Conservation (phyloP, 2,329 filamentous ascomycete species). For the Ophiocordyceps camponoti-leonardi region DNA sequence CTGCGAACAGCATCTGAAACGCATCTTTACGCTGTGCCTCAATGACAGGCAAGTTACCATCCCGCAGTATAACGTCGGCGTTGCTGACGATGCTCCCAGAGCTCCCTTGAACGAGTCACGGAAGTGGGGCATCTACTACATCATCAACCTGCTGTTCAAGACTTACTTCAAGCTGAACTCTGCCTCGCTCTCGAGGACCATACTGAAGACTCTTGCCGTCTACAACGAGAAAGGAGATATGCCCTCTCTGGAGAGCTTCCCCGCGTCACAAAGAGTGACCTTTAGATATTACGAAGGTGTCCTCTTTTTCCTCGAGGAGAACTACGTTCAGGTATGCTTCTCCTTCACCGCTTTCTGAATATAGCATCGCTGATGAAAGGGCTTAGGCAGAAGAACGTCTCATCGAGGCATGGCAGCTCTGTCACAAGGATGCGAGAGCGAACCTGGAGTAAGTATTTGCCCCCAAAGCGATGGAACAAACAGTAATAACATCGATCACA, state of each 20-base stretch:
- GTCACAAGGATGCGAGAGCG: slow-evolving; percentile 50
- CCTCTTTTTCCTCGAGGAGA: slow-evolving; percentile 84
- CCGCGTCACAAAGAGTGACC: slow-evolving; percentile 79
- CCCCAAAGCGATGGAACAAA: background rate
- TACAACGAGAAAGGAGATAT: slow-evolving; percentile 57
- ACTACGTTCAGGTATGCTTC: slow-evolving; percentile 53
- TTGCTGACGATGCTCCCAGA: slow-evolving; percentile 23
- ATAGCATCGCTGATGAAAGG: background rate
- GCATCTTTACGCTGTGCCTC: slow-evolving; percentile 79
- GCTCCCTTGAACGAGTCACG: slow-evolving; percentile 73
- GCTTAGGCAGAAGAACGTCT: slow-evolving; percentile 61
- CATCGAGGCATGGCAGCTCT: slow-evolving; percentile 65
- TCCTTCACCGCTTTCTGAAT: slow-evolving; percentile 4
- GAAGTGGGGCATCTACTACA: slow-evolving; percentile 96
- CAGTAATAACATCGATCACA: slow-evolving; percentile 16
- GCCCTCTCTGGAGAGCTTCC: slow-evolving; percentile 62
- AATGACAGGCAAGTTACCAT: slow-evolving; percentile 55
- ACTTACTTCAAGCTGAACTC: slow-evolving; percentile 95
- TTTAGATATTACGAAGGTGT: slow-evolving; percentile 96
- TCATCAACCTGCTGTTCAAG: slow-evolving; percentile 91
- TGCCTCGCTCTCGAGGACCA: slow-evolving; percentile 75
- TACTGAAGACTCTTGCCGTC: slow-evolving; percentile 68
- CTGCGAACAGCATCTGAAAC: slow-evolving; percentile 76
- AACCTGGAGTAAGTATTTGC: slow-evolving; percentile 59
- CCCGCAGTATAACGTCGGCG: background rate